Evolutionary conservation across 78 protist species (phyloP), one percentile per base, ranked within the genome.

Genomic region (Dictyostelium capitatum): DNA sequence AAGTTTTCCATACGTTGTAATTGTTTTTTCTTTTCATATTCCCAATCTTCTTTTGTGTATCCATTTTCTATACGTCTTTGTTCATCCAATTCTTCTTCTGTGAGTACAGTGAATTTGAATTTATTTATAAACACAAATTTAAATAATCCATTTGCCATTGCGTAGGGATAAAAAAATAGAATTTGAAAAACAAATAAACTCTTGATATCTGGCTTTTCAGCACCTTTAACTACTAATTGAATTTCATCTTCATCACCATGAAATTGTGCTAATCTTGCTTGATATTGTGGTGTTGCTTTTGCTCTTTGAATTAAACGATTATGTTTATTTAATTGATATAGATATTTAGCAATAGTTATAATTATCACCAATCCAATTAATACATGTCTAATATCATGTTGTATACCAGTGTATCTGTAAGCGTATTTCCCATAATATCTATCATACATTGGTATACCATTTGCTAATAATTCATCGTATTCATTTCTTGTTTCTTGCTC

Each of bases 321-420:
- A 41, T 82, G 69, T 82, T 25, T n/a, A 48, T 48, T 25, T 5
- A 25, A 30, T 50, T 82, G 90, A 69, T 47, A 48, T 0, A 82
- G 4, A 14, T 69, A 37, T 41, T 82, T 82, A 4, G 9, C 90
- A 30, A 47, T 37, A 0, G 90, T 82, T 32, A 82, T 70, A 1
- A 82, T 3, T n/a, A n/a, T 50, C 0, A 82, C 25, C 14, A 82
- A 37, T 9, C 67, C 64, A 6, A 62, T 47, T 20, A 82, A 9
- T 6, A 82, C 90, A 70, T 69, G 62, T 17, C 80, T 20, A 37
- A 82, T 53, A 28, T 82, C 90, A 70, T 65, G 90, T n/a, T 56
- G 28, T 15, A 65, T 59, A 53, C 90, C 90, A 53, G 90, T 82
- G 6, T 69, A 82, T 19, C 64, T 25, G 37, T 82, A 70, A 3